A percentile compares a stretch with the other conserved stretches of the same genome.
Evolutionary conservation across 1,284 basidiomycete genomes (phyloP).

Genomic region (Malassezia sympodialis): DNA sequence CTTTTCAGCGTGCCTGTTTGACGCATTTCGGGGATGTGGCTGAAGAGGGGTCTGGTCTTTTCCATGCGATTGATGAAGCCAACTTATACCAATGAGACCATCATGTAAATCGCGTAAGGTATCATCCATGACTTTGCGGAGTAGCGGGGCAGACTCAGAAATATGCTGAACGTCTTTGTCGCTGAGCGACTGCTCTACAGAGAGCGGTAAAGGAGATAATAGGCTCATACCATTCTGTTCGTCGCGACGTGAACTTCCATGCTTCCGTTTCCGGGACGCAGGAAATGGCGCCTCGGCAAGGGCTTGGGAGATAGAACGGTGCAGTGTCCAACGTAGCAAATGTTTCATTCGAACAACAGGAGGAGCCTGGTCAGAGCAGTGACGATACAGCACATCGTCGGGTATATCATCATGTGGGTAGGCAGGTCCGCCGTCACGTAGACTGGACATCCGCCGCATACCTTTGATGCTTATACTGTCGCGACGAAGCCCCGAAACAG

Average conservation of each 20-base stretch:
- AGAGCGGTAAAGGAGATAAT: background rate
- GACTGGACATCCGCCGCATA: slow-evolving; percentile 25
- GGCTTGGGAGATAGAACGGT: slow-evolving; percentile 29
- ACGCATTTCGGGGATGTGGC: slow-evolving; percentile 33
- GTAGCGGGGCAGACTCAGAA: slow-evolving; percentile 13
- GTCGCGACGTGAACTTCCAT: slow-evolving; percentile 16
- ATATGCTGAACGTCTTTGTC: slow-evolving; percentile 26
- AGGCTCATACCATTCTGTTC: slow-evolving; percentile 4
- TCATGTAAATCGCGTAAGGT: slow-evolving; percentile 30
- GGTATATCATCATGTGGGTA: slow-evolving; percentile 39
- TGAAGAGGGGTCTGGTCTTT: slow-evolving; percentile 14
- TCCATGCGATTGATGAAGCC: slow-evolving; percentile 23
- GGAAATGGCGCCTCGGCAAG: slow-evolving; percentile 20
- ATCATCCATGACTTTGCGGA: slow-evolving; percentile 26
- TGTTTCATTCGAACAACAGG: slow-evolving; percentile 38
- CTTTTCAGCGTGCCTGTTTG: slow-evolving; percentile 26
- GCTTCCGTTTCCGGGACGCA: slow-evolving; percentile 6
- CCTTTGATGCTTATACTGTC: slow-evolving; percentile 36
- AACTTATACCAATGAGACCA: slow-evolving; percentile 34
- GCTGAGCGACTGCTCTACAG: slow-evolving; percentile 9
- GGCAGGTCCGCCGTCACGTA: slow-evolving; percentile 31
- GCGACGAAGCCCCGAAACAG: slow-evolving; percentile 18
- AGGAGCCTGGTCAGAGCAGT: slow-evolving; percentile 30
- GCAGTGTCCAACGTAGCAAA: slow-evolving; percentile 29
- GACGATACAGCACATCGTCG: slow-evolving; percentile 34